Conservation (phyloP, 1,139 yeast genomes). For the Sugiyamaella grinbergsii region DNA sequence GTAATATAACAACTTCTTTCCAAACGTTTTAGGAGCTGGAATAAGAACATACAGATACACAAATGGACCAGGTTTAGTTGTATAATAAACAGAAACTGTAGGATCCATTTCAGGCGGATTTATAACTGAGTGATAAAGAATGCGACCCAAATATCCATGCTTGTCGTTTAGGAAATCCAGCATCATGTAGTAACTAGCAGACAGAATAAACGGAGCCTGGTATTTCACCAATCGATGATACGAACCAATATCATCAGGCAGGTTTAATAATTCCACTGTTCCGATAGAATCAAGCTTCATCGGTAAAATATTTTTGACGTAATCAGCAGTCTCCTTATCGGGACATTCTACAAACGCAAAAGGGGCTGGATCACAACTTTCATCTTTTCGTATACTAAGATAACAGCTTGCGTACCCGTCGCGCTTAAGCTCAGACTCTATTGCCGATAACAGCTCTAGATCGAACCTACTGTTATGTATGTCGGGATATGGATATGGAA, state of each 20-base stretch:
- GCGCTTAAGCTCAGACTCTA: slow-evolving; percentile 1
- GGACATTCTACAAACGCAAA: slow-evolving; percentile 2
- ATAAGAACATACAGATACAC: slow-evolving; percentile 10
- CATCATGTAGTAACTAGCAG: slow-evolving; percentile 11
- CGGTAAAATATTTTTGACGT: slow-evolving; percentile 3
- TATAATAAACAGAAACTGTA: slow-evolving; percentile 1
- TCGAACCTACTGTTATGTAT: slow-evolving; percentile 1
- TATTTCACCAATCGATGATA: slow-evolving; percentile 8
- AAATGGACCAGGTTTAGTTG: slow-evolving; percentile 7
- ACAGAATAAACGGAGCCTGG: slow-evolving; percentile 7
- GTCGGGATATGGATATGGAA: slow-evolving; percentile 15
- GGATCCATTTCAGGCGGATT: slow-evolving; percentile 15
- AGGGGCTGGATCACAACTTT: slow-evolving; percentile 9
- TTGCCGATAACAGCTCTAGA: not conserved
- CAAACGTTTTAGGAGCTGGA: slow-evolving; percentile 1
- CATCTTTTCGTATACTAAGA: not conserved
- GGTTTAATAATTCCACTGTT: not conserved
- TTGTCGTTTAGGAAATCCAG: slow-evolving; percentile 2
- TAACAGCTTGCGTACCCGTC: not conserved
- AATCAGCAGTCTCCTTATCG: slow-evolving; percentile 5
- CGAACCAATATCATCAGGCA: not conserved
- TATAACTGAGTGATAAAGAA: slow-evolving; percentile 7
- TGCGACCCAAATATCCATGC: slow-evolving; percentile 10
- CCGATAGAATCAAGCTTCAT: slow-evolving; percentile 7
- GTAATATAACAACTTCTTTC: slow-evolving; percentile 5